Evolutionary conservation across 83 land plant genomes (phyloP).

Genomic region (Isoetes engelmannii): DNA sequence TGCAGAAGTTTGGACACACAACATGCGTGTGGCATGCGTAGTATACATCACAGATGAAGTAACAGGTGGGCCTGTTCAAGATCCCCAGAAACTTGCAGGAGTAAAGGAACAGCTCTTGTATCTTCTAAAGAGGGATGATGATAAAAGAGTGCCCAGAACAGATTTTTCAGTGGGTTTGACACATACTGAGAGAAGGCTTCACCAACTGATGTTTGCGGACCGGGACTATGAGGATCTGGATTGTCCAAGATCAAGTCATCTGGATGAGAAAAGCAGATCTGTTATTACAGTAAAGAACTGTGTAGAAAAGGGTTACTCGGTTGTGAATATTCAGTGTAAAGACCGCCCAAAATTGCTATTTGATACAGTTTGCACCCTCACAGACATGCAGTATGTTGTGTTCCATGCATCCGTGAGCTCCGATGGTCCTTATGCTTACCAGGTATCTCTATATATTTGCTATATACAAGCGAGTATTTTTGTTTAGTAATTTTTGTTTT

Average conservation of each 20-base stretch:
- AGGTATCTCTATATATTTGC: constrained; percentile 24
- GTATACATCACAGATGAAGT: constrained; percentile 5
- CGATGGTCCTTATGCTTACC: constrained; percentile 33
- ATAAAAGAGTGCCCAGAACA: not conserved
- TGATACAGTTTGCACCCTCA: constrained; percentile 54
- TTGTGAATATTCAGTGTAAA: constrained; percentile 51
- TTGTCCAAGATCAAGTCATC: not conserved
- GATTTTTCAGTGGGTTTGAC: constrained; percentile 10
- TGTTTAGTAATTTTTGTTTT: too few species aligned
- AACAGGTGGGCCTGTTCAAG: constrained; percentile 7
- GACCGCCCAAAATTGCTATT: constrained; percentile 61
- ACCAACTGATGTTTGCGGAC: constrained; percentile 1
- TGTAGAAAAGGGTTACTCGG: constrained; percentile 41
- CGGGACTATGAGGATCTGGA: not conserved
- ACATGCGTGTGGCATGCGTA: constrained; percentile 16
- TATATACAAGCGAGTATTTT: too few species aligned
- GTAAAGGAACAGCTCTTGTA: constrained; percentile 10
- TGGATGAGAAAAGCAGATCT: not conserved
- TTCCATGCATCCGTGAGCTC: constrained; percentile 50
- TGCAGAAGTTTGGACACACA: constrained; percentile 18
- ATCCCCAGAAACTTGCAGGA: constrained; percentile 8
- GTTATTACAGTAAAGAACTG: not conserved
- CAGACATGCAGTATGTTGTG: constrained; percentile 58
- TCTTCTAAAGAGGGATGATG: constrained; percentile 1
- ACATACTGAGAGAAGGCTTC: constrained; percentile 13